Evolutionary conservation across 257 asterid species (phyloP).

Genomic region (Solanum sparsipilum): DNA sequence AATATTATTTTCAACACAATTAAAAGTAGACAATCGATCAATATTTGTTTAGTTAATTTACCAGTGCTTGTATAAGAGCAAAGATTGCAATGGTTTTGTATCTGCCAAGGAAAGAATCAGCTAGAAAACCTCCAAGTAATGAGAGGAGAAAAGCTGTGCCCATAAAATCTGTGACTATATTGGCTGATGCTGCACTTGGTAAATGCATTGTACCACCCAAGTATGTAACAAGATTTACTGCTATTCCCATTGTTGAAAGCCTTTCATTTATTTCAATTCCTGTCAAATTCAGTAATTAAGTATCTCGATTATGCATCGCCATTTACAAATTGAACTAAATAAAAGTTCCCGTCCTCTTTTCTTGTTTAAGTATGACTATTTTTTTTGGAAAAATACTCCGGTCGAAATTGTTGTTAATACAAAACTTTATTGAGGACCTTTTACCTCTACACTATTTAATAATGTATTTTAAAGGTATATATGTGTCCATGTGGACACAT

Average conservation of each 20-base stretch:
- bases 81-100: conserved; percentile 66
- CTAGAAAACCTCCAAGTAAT: conserved; percentile 78
- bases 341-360: neutral
- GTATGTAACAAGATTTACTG: conserved; percentile 69
- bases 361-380: neutral
- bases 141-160: conserved; percentile 85
- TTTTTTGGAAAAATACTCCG: too few relatives aligned
- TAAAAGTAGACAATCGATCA: neutral
- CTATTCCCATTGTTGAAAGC: conserved; percentile 75
- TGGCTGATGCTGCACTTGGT: conserved; percentile 35
- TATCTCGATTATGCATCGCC: neutral
- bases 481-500: too few relatives aligned
- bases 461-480: too few relatives aligned
- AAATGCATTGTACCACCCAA: conserved; percentile 65
- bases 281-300: conserved; percentile 2
- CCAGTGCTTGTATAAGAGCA: conserved; percentile 46
- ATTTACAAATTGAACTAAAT: too few relatives aligned
- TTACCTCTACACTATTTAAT: too few relatives aligned
- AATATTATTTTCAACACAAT: neutral
- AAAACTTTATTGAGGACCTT: too few relatives aligned
- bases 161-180: conserved; percentile 78
- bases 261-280: conserved; percentile 62
- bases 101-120: conserved; percentile 88
- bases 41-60: neutral
- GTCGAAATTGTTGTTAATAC: too few relatives aligned